Evolutionary conservation across 345 rosid genomes (phyloP).

Genomic region (Eucalyptus marginata): DNA sequence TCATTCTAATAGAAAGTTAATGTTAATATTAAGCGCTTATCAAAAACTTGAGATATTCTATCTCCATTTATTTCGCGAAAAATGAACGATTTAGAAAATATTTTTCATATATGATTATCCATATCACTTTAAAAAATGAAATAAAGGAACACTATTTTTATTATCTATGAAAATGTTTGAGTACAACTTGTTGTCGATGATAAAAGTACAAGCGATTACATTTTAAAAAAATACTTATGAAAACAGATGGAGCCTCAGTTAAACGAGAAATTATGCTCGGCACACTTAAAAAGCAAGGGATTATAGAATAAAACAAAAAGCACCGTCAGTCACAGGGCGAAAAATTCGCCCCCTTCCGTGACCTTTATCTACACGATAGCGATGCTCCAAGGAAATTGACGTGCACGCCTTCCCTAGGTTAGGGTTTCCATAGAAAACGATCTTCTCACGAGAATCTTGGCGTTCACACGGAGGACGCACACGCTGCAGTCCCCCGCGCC

Average conservation of each 20-base stretch:
- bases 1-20: background rate
- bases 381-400: background rate
- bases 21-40: background rate
- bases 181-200: no score
- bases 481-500: background rate
- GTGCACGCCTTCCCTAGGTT: background rate
- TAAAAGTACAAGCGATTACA: no score
- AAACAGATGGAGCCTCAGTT: background rate
- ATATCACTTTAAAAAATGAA: accelerated
- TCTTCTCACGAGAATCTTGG: background rate
- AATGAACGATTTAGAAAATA: background rate
- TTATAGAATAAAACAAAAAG: background rate
- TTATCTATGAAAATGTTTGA: no score
- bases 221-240: no score
- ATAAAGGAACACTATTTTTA: background rate
- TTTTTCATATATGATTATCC: background rate
- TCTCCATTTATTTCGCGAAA: accelerated
- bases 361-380: background rate
- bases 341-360: background rate
- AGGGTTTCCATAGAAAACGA: background rate
- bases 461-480: background rate
- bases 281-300: background rate
- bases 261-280: background rate
- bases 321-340: background rate
- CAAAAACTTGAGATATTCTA: background rate